Conservation (phyloP, 345 rosid species). For the Syzygium jambos region DNA sequence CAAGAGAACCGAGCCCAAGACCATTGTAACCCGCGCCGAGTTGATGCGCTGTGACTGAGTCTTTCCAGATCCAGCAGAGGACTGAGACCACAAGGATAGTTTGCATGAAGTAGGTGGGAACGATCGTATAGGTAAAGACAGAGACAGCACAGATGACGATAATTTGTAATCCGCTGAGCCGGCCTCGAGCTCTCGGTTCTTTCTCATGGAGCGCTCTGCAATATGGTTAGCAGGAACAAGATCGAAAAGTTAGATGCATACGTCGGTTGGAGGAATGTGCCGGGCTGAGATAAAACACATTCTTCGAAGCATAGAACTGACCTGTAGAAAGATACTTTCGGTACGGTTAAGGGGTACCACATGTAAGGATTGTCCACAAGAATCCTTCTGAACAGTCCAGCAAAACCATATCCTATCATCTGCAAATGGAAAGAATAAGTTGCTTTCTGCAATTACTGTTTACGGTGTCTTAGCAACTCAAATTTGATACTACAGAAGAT, state of each 20-base stretch:
- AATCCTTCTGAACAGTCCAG: slow-evolving; percentile 40
- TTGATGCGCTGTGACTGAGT: slow-evolving; percentile 15
- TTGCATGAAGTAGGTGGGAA: slow-evolving; percentile 27
- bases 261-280: not conserved
- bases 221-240: not conserved
- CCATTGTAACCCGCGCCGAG: slow-evolving; percentile 33
- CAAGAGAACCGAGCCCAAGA: slow-evolving; percentile 38
- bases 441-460: not conserved
- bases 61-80: slow-evolving; percentile 23
- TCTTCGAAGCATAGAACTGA: not conserved
- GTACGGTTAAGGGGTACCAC: slow-evolving; percentile 58
- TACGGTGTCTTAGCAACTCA: not conserved
- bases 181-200: slow-evolving; percentile 19
- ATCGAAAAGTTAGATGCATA: not conserved
- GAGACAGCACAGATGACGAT: slow-evolving; percentile 16
- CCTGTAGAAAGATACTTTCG: slow-evolving; percentile 40
- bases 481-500: not conserved
- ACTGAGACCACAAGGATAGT: slow-evolving; percentile 15
- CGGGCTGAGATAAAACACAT: not conserved
- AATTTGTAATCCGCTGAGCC: slow-evolving; percentile 32
- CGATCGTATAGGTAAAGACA: slow-evolving; percentile 24
- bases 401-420: slow-evolving; percentile 57
- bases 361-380: slow-evolving; percentile 48
- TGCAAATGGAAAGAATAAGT: not conserved
- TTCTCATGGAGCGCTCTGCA: slow-evolving; percentile 30